phyloP scores from a whole-genome alignment of 169 alveolate species.

The Plasmodium gallinaceum region DNA sequence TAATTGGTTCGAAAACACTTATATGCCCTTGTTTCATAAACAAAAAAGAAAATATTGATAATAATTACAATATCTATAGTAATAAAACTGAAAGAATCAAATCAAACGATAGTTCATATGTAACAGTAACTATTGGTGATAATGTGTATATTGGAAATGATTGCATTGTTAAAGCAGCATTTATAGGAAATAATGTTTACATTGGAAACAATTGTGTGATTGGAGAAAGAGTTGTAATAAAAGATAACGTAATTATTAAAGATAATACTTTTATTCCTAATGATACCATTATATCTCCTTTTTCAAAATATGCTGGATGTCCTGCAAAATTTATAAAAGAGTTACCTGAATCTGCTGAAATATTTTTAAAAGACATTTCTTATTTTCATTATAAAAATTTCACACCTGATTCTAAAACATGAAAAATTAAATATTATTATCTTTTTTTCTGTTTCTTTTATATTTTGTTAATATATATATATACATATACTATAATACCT shows the following conservation, averaged over 20 bases:
- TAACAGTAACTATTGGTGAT: conserved; percentile 86
- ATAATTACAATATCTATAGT: not conserved
- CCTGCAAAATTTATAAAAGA: conserved; percentile 88
- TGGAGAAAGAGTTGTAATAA: conserved; percentile 87
- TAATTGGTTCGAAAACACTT: conserved; percentile 85
- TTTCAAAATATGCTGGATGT: conserved; percentile 89
- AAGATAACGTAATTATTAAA: conserved; percentile 85
- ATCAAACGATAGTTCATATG: conserved; percentile 55
- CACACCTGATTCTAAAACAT: not conserved
- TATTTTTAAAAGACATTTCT: conserved; percentile 29
- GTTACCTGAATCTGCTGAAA: conserved; percentile 83
- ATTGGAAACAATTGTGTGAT: conserved; percentile 90
- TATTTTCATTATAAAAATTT: conserved; percentile 53
- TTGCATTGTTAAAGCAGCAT: conserved; percentile 85
- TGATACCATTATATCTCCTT: conserved; percentile 88
- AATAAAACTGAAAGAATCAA: conserved; percentile 53
- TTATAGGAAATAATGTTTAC: conserved; percentile 87
- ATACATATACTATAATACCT: no score
- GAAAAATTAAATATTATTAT: not conserved
- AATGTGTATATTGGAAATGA: conserved; percentile 87
- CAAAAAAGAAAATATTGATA: not conserved
- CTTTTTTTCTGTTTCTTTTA: not conserved
- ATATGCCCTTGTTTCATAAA: conserved; percentile 86
- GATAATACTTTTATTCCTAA: conserved; percentile 87
- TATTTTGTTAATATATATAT: no score